Evolutionary conservation across 257 asterid genomes (phyloP).

Genomic region (Jasminum sambac): DNA sequence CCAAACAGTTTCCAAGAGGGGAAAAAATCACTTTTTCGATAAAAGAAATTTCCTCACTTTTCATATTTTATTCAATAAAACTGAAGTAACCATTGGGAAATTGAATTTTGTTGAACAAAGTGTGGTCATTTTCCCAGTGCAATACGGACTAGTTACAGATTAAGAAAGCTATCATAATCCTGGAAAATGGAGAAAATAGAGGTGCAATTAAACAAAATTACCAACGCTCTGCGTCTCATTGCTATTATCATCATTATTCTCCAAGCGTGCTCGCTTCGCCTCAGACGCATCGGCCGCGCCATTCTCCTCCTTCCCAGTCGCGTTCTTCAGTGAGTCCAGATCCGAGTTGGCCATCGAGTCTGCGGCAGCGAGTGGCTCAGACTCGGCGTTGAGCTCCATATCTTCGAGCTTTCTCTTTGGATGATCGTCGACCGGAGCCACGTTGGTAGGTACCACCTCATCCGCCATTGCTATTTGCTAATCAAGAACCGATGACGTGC

Average conservation of each 20-base stretch:
- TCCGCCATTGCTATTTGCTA: conserved; percentile 41
- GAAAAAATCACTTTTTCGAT: not conserved
- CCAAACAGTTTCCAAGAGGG: not conserved
- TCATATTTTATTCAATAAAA: conserved; percentile 1
- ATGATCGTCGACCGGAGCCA: conserved; percentile 43
- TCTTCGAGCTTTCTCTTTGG: conserved; percentile 87
- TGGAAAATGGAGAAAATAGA: not conserved
- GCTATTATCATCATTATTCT: conserved; percentile 44
- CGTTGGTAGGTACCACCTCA: conserved; percentile 39
- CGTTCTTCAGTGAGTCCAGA: conserved; percentile 35
- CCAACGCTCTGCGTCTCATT: conserved; percentile 44
- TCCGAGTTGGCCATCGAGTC: conserved; percentile 24
- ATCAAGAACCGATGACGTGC: not conserved
- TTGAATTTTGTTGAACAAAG: not conserved
- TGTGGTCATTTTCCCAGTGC: not conserved
- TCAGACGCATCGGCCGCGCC: conserved; percentile 57
- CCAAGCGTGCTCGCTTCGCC: conserved; percentile 77
- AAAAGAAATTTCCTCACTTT: not conserved
- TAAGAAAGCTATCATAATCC: not conserved
- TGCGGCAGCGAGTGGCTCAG: conserved; percentile 39
- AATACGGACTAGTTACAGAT: not conserved
- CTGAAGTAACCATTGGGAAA: not conserved
- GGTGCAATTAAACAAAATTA: conserved; percentile 24
- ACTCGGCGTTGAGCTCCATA: conserved; percentile 53
- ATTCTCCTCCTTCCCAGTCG: conserved; percentile 41